Evolutionary conservation across 352 stramenopile genomes (phyloP).

Genomic region (Sclerospora graminicola): DNA sequence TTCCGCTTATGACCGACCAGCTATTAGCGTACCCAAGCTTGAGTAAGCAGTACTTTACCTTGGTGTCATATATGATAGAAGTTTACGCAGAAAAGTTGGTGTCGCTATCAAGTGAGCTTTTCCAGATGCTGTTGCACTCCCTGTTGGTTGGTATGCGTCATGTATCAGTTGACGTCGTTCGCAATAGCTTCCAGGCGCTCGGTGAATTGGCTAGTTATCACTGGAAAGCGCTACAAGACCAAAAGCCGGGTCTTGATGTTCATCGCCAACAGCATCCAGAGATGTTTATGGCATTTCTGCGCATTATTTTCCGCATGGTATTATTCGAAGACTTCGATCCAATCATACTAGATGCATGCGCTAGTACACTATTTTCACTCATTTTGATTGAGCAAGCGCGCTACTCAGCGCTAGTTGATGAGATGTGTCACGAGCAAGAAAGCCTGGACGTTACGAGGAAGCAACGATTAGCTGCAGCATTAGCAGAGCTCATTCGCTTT

Average conservation of each 20-base stretch:
- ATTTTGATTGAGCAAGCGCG: conserved; percentile 66
- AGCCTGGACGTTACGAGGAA: conserved; percentile 27
- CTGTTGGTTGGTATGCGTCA: conserved; percentile 68
- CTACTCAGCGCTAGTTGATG: conserved; percentile 58
- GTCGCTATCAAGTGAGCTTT: conserved; percentile 44
- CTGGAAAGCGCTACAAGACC: conserved; percentile 42
- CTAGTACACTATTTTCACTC: conserved; percentile 63
- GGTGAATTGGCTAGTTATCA: conserved; percentile 66
- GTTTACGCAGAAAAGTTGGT: conserved; percentile 77
- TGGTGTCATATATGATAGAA: conserved; percentile 83
- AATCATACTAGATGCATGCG: conserved; percentile 57
- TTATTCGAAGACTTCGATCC: conserved; percentile 78
- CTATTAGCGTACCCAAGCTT: conserved; percentile 78
- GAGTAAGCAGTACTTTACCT: conserved; percentile 84
- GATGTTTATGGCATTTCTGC: conserved; percentile 64
- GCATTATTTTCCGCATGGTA: conserved; percentile 66
- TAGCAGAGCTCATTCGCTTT: conserved; percentile 58
- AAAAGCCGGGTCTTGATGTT: conserved; percentile 32
- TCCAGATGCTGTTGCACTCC: conserved; percentile 66
- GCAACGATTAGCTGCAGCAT: conserved; percentile 46
- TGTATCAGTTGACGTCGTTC: conserved; percentile 58
- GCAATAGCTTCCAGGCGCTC: conserved; percentile 78
- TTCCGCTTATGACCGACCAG: conserved; percentile 85
- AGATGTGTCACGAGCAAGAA: conserved; percentile 47
- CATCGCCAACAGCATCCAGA: conserved; percentile 42